Evolutionary conservation across 352 stramenopile species (phyloP).

Genomic region (Phytophthora boehmeriae): DNA sequence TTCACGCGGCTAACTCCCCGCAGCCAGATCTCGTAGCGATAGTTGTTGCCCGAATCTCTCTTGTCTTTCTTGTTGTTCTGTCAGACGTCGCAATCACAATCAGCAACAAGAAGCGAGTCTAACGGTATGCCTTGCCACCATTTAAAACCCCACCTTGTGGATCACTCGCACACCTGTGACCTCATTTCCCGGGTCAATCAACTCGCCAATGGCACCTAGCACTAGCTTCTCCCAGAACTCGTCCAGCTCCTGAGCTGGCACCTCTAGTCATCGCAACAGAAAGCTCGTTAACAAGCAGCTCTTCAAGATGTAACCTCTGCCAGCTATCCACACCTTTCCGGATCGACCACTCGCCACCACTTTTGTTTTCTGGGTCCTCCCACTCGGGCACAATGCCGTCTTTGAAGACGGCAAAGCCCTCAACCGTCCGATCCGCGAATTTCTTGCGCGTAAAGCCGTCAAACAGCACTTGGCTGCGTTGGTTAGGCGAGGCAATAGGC

Average conservation of each 20-base stretch:
- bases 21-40: slow-evolving; percentile 88
- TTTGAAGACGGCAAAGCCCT: slow-evolving; percentile 94
- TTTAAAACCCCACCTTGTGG: slow-evolving; percentile 72
- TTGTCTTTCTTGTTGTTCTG: slow-evolving; percentile 91
- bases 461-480: slow-evolving; percentile 71
- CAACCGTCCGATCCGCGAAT: slow-evolving; percentile 91
- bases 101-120: background rate
- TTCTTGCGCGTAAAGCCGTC: slow-evolving; percentile 90
- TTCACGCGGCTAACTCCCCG: slow-evolving; percentile 58
- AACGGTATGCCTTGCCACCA: background rate
- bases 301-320: background rate
- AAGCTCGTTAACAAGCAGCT: background rate
- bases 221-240: slow-evolving; percentile 92
- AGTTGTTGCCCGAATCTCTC: slow-evolving; percentile 83
- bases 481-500: background rate
- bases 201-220: slow-evolving; percentile 89
- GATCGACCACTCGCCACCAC: slow-evolving; percentile 87
- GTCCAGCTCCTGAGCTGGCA: slow-evolving; percentile 77
- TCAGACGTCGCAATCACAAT: background rate
- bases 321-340: slow-evolving; percentile 62
- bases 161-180: slow-evolving; percentile 92
- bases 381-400: slow-evolving; percentile 90
- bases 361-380: slow-evolving; percentile 91
- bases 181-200: slow-evolving; percentile 85
- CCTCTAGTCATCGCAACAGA: slow-evolving; percentile 43